Percentiles rank a stretch among this genome's conserved stretches.
These are phyloP conservation scores for Phlyctochytrium planicorne DNA, from an alignment of 192 early-diverging fungal species.

Conservation along the genomic window DNA sequence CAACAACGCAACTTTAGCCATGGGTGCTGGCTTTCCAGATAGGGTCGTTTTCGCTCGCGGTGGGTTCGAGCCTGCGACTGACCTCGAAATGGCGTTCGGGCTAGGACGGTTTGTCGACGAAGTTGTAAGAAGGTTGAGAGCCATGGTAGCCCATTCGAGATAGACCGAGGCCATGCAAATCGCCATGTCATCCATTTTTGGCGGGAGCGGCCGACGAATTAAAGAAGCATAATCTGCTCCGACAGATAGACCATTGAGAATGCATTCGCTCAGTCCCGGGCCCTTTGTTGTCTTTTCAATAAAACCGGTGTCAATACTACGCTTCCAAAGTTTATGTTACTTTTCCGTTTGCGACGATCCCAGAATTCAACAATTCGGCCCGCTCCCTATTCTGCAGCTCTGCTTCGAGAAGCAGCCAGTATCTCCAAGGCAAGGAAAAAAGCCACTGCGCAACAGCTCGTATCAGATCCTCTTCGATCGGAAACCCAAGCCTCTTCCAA, in stretches of 20 bases:
- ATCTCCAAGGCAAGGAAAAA: conserved; percentile 1
- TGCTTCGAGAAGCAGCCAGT: neutral
- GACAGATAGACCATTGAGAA: neutral
- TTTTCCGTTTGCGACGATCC: no score
- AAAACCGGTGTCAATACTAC: no score
- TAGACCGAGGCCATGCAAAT: neutral
- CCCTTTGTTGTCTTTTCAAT: neutral
- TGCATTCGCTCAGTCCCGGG: neutral
- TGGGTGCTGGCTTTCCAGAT: neutral
- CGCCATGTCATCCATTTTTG: neutral
- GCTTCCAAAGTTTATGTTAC: no score
- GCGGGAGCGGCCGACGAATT: neutral
- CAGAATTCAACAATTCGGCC: no score
- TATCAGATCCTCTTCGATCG: neutral
- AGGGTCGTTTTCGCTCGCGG: no score
- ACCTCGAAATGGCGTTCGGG: neutral
- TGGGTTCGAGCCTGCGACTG: no score
- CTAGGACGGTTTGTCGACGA: neutral
- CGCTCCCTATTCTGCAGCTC: neutral
- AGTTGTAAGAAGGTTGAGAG: neutral
- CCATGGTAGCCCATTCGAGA: neutral
- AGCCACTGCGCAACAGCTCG: neutral
- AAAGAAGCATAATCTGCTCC: neutral
- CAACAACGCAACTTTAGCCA: neutral
- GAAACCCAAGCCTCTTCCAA: conserved; percentile 4